A percentile compares a stretch with the other conserved stretches of the same genome.
Conservation (phyloP, 1,284 basidiomycete species). For the Xanthoconium separans region DNA sequence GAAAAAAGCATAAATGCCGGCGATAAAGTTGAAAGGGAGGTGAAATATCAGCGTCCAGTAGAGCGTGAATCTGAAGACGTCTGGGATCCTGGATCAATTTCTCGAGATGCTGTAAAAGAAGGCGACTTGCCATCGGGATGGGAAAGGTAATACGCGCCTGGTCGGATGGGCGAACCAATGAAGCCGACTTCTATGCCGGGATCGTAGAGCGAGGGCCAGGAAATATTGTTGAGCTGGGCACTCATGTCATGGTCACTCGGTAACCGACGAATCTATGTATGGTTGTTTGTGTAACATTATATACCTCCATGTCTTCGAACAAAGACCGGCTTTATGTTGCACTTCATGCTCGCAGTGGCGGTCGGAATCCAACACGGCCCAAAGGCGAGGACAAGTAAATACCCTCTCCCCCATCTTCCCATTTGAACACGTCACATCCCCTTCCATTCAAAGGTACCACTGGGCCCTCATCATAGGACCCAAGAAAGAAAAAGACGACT, state of each 20-base stretch:
- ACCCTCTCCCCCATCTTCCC: too few relatives aligned
- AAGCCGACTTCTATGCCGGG: slow-evolving; percentile 51
- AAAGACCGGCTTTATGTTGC: too few relatives aligned
- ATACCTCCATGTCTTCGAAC: too few relatives aligned
- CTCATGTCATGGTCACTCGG: slow-evolving; percentile 7
- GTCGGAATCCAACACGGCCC: too few relatives aligned
- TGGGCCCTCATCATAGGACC: too few relatives aligned
- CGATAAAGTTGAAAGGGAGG: slow-evolving; percentile 65
- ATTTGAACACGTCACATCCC: too few relatives aligned
- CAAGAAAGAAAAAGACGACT: too few relatives aligned
- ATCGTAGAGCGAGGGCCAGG: slow-evolving; percentile 59
- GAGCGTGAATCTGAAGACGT: slow-evolving; percentile 80
- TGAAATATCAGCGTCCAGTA: slow-evolving; percentile 84
- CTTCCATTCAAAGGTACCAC: too few relatives aligned
- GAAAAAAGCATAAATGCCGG: slow-evolving; percentile 68
- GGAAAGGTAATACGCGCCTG: slow-evolving; percentile 47
- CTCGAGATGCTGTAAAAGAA: not conserved
- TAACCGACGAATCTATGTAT: not conserved
- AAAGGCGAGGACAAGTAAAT: too few relatives aligned
- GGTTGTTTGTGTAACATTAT: too few relatives aligned
- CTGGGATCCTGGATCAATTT: slow-evolving; percentile 38
- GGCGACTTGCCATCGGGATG: slow-evolving; percentile 37
- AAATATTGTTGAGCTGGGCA: slow-evolving; percentile 21
- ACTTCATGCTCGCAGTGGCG: too few relatives aligned
- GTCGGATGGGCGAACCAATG: slow-evolving; percentile 37